These are phyloP conservation scores for Ceratocystis destructans DNA, from an alignment of 2,329 filamentous ascomycete genomes.

Conservation along the genomic window DNA sequence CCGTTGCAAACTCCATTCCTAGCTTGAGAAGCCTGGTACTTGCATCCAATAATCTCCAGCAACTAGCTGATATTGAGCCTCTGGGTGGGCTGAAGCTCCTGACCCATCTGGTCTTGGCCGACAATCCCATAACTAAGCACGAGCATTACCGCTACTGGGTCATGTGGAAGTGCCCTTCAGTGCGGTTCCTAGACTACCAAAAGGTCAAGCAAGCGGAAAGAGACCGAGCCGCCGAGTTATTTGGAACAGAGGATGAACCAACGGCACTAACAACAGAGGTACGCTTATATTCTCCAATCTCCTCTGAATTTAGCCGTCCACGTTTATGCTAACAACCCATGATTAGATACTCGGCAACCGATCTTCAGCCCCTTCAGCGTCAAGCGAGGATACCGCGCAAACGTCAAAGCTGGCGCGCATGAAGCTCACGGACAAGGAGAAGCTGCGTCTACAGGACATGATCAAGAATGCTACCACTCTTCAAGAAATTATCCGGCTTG, in stretches of 20 bases:
- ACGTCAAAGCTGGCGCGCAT: conserved; percentile 57
- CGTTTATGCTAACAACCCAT: conserved; percentile 14
- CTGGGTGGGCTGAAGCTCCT: conserved; percentile 54
- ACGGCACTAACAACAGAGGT: conserved; percentile 66
- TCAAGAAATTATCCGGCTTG: conserved; percentile 76
- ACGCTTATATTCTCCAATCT: conserved; percentile 14
- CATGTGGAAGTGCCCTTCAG: conserved; percentile 68
- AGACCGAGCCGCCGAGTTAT: conserved; percentile 60
- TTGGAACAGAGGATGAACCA: conserved; percentile 65
- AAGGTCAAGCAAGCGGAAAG: conserved; percentile 85
- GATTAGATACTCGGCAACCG: conserved; percentile 66
- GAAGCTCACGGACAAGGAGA: conserved; percentile 78
- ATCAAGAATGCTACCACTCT: conserved; percentile 81
- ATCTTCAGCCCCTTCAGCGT: conserved; percentile 49
- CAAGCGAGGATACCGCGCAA: conserved; percentile 21
- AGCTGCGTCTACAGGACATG: conserved; percentile 68
- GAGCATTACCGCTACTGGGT: conserved; percentile 89
- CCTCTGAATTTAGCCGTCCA: neutral
- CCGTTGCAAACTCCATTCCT: conserved; percentile 61
- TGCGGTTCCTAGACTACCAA: conserved; percentile 83
- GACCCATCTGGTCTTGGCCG: conserved; percentile 66
- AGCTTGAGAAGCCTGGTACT: conserved; percentile 72
- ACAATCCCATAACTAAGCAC: conserved; percentile 71
- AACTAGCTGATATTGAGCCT: conserved; percentile 80
- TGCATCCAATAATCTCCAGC: conserved; percentile 65